Percentiles rank a stretch among this genome's conserved stretches.
These are phyloP conservation scores for Trichophaea hybrida DNA, from an alignment of 2,329 filamentous ascomycete species.

Conservation along the genomic window DNA sequence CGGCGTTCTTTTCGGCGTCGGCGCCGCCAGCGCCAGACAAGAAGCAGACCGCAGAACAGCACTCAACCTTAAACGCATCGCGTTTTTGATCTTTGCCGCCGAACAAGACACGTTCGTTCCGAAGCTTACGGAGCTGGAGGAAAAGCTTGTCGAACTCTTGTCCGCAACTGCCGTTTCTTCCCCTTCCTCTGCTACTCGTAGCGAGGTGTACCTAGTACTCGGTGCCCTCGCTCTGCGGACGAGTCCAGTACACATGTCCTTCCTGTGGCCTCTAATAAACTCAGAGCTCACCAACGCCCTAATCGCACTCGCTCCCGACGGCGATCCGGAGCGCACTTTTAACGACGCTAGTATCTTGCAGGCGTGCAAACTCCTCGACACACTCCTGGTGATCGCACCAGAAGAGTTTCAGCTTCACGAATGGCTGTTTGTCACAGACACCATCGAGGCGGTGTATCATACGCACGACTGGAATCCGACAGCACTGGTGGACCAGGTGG, in stretches of 20 bases:
- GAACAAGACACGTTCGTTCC: conserved; percentile 65
- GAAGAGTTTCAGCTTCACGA: conserved; percentile 98
- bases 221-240: conserved; percentile 68
- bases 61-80: conserved; percentile 69
- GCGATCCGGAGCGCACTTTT: conserved; percentile 55
- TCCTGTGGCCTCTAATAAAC: conserved; percentile 82
- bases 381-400: conserved; percentile 69
- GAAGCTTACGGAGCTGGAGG: conserved; percentile 58
- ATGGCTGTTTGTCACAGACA: conserved; percentile 96
- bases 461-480: conserved; percentile 53
- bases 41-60: conserved; percentile 91
- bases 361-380: conserved; percentile 83
- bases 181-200: conserved; percentile 74
- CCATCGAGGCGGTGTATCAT: conserved; percentile 86
- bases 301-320: conserved; percentile 51
- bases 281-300: conserved; percentile 52
- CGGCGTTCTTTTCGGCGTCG: conserved; percentile 96
- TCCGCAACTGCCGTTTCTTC: conserved; percentile 74
- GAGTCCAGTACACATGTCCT: conserved; percentile 62
- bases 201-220: conserved; percentile 79
- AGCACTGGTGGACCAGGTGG: conserved; percentile 71
- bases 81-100: conserved; percentile 63
- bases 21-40: conserved; percentile 80
- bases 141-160: conserved; percentile 76
- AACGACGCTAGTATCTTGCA: conserved; percentile 66